Conservation (phyloP, 495 filamentous ascomycete species). For the Xylona heveae region DNA sequence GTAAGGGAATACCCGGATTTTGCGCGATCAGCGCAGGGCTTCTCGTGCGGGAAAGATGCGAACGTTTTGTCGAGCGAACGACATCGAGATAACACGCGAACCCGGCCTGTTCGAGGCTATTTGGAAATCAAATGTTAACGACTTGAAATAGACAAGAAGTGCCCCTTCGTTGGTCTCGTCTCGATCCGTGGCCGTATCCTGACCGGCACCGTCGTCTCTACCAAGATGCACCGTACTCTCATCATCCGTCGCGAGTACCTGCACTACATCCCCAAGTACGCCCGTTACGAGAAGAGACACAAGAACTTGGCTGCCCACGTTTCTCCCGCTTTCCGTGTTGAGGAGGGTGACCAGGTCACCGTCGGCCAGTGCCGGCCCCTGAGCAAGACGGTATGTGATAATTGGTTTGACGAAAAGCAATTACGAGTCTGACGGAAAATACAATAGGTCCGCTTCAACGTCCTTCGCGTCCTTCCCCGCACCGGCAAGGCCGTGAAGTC, state of each 20-base stretch:
- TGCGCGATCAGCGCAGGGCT: too few relatives aligned
- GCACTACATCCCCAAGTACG: slow-evolving; percentile 97
- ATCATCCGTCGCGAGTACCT: slow-evolving; percentile 99
- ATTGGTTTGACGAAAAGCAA: background rate
- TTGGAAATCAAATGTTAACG: slow-evolving; percentile 8
- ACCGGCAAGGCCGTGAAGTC: slow-evolving; percentile 94
- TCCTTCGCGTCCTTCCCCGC: slow-evolving; percentile 85
- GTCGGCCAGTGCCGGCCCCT: slow-evolving; percentile 98
- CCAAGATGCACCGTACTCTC: slow-evolving; percentile 98
- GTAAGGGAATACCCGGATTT: too few relatives aligned
- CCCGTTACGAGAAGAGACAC: slow-evolving; percentile 99
- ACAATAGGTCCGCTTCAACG: slow-evolving; percentile 98
- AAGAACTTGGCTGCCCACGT: slow-evolving; percentile 99
- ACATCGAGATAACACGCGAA: too few relatives aligned
- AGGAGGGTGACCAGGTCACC: slow-evolving; percentile 96
- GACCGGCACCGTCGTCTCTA: slow-evolving; percentile 93
- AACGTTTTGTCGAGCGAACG: too few relatives aligned
- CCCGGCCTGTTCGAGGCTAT: too few relatives aligned
- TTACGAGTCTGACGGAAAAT: background rate
- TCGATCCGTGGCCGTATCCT: slow-evolving; percentile 99
- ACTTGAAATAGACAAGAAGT: slow-evolving; percentile 81
- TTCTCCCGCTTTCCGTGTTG: slow-evolving; percentile 97
- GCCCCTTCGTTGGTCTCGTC: slow-evolving; percentile 94
- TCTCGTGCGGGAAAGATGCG: too few relatives aligned
- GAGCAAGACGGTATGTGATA: slow-evolving; percentile 78